Evolutionary conservation across 169 alveolate species (phyloP).

Genomic region (Plasmodium coatneyi): DNA sequence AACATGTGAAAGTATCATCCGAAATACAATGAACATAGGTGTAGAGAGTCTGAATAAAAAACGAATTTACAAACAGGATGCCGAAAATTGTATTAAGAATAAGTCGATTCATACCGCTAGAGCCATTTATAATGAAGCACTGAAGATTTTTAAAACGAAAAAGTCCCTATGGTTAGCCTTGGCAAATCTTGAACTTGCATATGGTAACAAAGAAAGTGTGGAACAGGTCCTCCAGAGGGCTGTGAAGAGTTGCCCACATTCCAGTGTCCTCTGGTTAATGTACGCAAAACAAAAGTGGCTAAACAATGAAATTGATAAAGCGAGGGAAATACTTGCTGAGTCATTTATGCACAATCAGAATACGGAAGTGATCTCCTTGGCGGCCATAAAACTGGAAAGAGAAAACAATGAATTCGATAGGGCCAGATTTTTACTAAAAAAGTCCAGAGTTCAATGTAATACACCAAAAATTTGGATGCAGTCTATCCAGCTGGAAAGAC

Average conservation of each 20-base stretch:
- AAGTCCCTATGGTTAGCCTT: slow-evolving; percentile 94
- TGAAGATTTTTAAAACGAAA: slow-evolving; percentile 87
- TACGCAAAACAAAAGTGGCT: slow-evolving; percentile 93
- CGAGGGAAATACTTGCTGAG: slow-evolving; percentile 91
- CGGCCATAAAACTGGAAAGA: slow-evolving; percentile 93
- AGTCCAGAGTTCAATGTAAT: slow-evolving; percentile 90
- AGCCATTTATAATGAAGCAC: slow-evolving; percentile 88
- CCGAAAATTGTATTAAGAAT: slow-evolving; percentile 86
- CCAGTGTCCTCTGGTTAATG: slow-evolving; percentile 94
- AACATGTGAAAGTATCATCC: slow-evolving; percentile 93
- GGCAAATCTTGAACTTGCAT: slow-evolving; percentile 95
- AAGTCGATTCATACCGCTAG: slow-evolving; percentile 91
- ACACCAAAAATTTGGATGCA: slow-evolving; percentile 92
- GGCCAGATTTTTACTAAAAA: slow-evolving; percentile 92
- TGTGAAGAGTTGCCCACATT: slow-evolving; percentile 91
- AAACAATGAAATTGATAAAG: slow-evolving; percentile 90
- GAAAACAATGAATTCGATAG: slow-evolving; percentile 93
- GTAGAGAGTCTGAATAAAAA: slow-evolving; percentile 83
- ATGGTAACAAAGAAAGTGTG: slow-evolving; percentile 90
- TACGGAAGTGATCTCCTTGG: slow-evolving; percentile 90
- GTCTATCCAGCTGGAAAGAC: slow-evolving; percentile 93
- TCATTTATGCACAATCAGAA: slow-evolving; percentile 89
- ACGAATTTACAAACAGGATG: slow-evolving; percentile 86
- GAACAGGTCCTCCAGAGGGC: slow-evolving; percentile 89
- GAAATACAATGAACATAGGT: slow-evolving; percentile 85